Evolutionary conservation across 768 basidiomycete species (phyloP), one percentile per base, ranked within the genome.

Genomic region (Candolleomyces aberdarensis): DNA sequence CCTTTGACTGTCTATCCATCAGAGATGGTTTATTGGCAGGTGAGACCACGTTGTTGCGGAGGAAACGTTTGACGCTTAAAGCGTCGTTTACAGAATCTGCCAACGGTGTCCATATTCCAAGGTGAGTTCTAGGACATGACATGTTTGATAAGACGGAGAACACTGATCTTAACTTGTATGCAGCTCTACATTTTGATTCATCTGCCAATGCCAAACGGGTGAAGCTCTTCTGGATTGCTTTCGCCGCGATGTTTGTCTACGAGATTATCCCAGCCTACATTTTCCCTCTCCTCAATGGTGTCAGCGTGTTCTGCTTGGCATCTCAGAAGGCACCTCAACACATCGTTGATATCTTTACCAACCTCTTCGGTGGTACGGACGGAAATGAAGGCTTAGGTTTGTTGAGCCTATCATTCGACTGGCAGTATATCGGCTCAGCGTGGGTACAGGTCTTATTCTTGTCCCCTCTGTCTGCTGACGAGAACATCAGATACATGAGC

Each of bases 351-450:
- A 67, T 83, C n/a, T 80, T 87, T 66, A 87, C 85, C 3, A 83
- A 85, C 56, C 66, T 90, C 0, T 89, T 90, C 61, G 89, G 89
- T 29, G 89, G 89, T 4, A 74, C 81, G 3, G 76, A 83, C 32
- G 86, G 80, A 29, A 90, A 90, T 64, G 87, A 90, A 69, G 88
- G 87, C 0, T 74, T 90, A 41, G 87, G 88, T 0, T 65, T 89
- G 15, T 58, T 85, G 44, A 83, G 81, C 40, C 59, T 89, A 47
- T 83, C 84, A n/a, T 80, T 89, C 50, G 88, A 89, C 65, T 90
- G 85, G 85, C 84, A 86, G 62, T 85, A 85, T 64, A 84, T 87
- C 62, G 80, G 80, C 0, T 84, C 84, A 15, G 32, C 22, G 73
- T 79, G 63, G 22, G 72, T 65, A 14, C 41, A 15, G n/a, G 22